These are phyloP conservation scores for Phlyctochytrium arcticum DNA, from an alignment of 192 early-diverging fungal genomes.

Conservation along the genomic window DNA sequence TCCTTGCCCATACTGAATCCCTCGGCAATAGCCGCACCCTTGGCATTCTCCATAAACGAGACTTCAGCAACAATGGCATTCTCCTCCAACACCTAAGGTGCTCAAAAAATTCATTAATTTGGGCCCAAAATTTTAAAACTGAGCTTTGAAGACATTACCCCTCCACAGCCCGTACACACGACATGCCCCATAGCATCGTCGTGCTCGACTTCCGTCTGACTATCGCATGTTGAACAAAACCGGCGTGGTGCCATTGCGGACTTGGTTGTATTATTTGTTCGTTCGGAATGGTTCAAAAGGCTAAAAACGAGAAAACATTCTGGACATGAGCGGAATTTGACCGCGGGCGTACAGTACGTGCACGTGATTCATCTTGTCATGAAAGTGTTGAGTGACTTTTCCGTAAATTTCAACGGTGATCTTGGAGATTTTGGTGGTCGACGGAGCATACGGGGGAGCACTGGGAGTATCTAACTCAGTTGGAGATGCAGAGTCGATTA, in stretches of 20 bases:
- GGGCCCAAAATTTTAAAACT: neutral
- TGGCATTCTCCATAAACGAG: conserved; percentile 79
- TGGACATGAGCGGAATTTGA: no score
- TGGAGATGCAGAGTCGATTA: no score
- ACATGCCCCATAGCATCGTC: conserved; percentile 69
- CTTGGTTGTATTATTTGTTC: neutral
- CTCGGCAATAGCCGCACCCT: conserved; percentile 71
- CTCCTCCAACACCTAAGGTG: conserved; percentile 88
- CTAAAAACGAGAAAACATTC: no score
- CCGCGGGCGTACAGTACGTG: no score
- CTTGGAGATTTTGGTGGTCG: no score
- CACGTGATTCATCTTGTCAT: no score
- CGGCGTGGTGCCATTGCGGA: conserved; percentile 4
- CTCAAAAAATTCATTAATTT: neutral
- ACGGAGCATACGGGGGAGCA: no score
- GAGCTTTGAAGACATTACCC: conserved; percentile 27
- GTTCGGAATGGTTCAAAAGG: neutral
- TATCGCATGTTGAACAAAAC: conserved; percentile 14
- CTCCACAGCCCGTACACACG: conserved; percentile 61
- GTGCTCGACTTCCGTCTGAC: conserved; percentile 52
- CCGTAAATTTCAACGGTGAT: no score
- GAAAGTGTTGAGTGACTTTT: no score
- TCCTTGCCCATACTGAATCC: conserved; percentile 36
- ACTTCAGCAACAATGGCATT: conserved; percentile 91
- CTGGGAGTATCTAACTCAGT: no score